A percentile compares a stretch with the other conserved stretches of the same genome.
Conservation (phyloP, 257 asterid genomes). For the Forsythia suspensa region DNA sequence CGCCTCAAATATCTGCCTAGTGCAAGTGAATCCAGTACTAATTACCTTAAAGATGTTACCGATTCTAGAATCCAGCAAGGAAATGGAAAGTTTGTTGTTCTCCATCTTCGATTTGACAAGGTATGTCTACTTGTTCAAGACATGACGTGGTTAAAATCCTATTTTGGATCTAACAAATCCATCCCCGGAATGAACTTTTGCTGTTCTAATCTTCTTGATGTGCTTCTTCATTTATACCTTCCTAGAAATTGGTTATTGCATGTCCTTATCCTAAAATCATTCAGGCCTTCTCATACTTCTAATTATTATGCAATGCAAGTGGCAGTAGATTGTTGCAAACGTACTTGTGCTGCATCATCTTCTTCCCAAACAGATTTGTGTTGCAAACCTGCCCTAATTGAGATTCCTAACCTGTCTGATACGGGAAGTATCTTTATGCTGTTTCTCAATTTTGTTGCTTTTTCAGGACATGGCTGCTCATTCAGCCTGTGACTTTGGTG, state of each 20-base stretch:
- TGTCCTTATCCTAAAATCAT: too few relatives aligned
- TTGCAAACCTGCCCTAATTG: neutral
- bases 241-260: too few relatives aligned
- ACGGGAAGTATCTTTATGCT: neutral
- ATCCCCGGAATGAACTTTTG: neutral
- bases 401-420: neutral
- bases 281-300: neutral
- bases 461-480: conserved; percentile 99
- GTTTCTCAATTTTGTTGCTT: conserved; percentile 16
- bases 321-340: neutral
- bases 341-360: neutral
- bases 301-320: neutral
- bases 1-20: conserved; percentile 63
- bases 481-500: conserved; percentile 99
- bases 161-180: neutral
- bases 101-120: conserved; percentile 98
- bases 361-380: neutral
- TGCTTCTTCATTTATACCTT: too few relatives aligned
- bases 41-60: conserved; percentile 46
- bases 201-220: neutral
- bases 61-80: conserved; percentile 42
- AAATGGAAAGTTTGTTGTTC: conserved; percentile 73
- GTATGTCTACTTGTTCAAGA: conserved; percentile 31
- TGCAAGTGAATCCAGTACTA: conserved; percentile 37
- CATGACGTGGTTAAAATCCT: neutral